phyloP scores from a whole-genome alignment of 305 asterid genomes.

The Plantago coronopus region DNA sequence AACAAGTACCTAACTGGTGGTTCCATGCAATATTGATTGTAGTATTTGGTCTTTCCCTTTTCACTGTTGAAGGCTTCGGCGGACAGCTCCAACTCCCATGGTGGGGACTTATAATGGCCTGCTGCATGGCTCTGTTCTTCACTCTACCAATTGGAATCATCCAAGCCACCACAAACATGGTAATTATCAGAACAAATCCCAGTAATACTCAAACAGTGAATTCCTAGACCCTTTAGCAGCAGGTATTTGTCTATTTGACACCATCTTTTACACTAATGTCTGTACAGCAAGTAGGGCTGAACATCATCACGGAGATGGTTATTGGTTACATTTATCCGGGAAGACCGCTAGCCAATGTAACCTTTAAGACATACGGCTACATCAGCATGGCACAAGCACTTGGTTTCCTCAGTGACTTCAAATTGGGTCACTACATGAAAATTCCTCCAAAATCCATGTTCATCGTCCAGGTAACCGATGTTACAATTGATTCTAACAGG shows the following conservation, averaged over 20 bases:
- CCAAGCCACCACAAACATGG: constrained; percentile 50
- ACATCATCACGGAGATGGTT: constrained; percentile 57
- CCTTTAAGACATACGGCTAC: constrained; percentile 78
- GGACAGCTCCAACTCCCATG: constrained; percentile 73
- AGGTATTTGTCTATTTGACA: background rate
- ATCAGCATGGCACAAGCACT: constrained; percentile 65
- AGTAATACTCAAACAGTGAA: background rate
- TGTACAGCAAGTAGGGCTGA: constrained; percentile 60
- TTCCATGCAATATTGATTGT: constrained; percentile 33
- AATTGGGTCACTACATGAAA: constrained; percentile 79
- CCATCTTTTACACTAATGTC: background rate
- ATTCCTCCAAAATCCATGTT: constrained; percentile 68
- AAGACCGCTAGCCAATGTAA: constrained; percentile 58
- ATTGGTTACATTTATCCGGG: constrained; percentile 64
- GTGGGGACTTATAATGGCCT: constrained; percentile 73
- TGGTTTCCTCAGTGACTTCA: constrained; percentile 52
- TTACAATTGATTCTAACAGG: background rate
- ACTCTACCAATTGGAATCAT: constrained; percentile 62
- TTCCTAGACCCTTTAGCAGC: too few species aligned
- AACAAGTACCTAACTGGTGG: constrained; percentile 61
- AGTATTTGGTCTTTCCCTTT: constrained; percentile 37
- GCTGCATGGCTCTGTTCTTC: constrained; percentile 47
- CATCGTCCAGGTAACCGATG: constrained; percentile 25
- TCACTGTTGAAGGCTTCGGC: constrained; percentile 39
- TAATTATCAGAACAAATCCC: background rate